These are phyloP conservation scores for Pulveroboletus sp. DNA, from an alignment of 768 basidiomycete species.

Conservation along the genomic window DNA sequence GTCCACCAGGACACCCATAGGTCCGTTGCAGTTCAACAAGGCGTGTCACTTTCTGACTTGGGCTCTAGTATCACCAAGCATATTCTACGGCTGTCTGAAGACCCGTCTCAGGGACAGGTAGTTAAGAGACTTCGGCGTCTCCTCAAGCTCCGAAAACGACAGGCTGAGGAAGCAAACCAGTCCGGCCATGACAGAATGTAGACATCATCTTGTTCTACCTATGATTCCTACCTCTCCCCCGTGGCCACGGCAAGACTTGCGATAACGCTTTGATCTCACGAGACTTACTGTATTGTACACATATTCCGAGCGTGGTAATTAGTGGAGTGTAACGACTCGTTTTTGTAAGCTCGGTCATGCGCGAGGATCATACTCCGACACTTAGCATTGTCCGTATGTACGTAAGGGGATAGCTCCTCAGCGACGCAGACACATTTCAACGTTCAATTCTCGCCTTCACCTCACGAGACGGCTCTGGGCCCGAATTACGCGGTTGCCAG, in stretches of 20 bases:
- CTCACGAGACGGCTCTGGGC: constrained; percentile 12
- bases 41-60: constrained; percentile 4
- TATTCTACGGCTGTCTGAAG: constrained; percentile 40
- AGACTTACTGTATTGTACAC: constrained; percentile 6
- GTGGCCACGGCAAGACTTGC: neutral
- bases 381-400: constrained; percentile 10
- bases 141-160: constrained; percentile 32
- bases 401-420: constrained; percentile 23
- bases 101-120: constrained; percentile 33
- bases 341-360: neutral
- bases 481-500: constrained; percentile 12
- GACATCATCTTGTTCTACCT: neutral
- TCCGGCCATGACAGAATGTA: constrained; percentile 3
- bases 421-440: constrained; percentile 9
- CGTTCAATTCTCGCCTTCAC: constrained; percentile 14
- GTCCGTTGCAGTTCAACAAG: constrained; percentile 31
- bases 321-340: neutral
- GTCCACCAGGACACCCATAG: constrained; percentile 48
- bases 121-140: constrained; percentile 39
- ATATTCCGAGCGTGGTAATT: neutral
- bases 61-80: constrained; percentile 37
- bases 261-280: constrained; percentile 16
- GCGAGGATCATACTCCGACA: constrained; percentile 13
- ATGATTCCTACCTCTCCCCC: too few relatives aligned
- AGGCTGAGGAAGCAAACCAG: constrained; percentile 1